Evolutionary conservation across 257 asterid genomes (phyloP), one percentile per base, ranked within the genome.

Genomic region (Hygrophila difformis): DNA sequence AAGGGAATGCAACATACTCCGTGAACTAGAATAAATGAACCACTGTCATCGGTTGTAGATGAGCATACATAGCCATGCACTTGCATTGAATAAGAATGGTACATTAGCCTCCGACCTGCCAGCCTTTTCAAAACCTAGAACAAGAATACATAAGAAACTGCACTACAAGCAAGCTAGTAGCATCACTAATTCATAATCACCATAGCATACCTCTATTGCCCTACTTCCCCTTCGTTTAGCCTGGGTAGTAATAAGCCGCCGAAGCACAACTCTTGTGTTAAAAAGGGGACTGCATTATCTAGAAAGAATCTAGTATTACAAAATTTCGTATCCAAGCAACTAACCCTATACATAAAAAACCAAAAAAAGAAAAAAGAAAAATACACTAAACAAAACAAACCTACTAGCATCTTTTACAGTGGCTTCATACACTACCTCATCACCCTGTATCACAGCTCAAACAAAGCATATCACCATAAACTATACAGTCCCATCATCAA

Each of bases 191-290:
- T n/a, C n/a, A n/a, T n/a, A n/a, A n/a, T n/a, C n/a, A n/a, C 35
- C 28, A 15, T 29, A 22, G 51, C 69, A 43, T 61, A 82, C 98
- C 94, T 89, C 94, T 53, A 89, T 85, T 39, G 96, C 93, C 40
- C 96, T 68, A 63, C 36, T 73, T 31, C 98, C 97, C 69, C 94
- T 82, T 36, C 96, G 96, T 84, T 77, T 77, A 44, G 97, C 97
- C 44, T 65, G 93, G 44, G 64, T 39, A 48, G 83, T 79, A 29
- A 65, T 65, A 37, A 84, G 62, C 39, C 61, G 69, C 49, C 94
- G 69, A 62, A 89, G 93, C 59, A 89, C 94, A 54, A 89, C 96
- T 69, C 84, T 75, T 0, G 79, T 73, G 57, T 77, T 68, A 60
- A 63, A 71, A 57, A 89, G 66, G 6, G 96, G 82, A 71, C 97